Conservation (phyloP, 2,329 filamentous ascomycete genomes). For the Pestalotiopsis sp. region DNA sequence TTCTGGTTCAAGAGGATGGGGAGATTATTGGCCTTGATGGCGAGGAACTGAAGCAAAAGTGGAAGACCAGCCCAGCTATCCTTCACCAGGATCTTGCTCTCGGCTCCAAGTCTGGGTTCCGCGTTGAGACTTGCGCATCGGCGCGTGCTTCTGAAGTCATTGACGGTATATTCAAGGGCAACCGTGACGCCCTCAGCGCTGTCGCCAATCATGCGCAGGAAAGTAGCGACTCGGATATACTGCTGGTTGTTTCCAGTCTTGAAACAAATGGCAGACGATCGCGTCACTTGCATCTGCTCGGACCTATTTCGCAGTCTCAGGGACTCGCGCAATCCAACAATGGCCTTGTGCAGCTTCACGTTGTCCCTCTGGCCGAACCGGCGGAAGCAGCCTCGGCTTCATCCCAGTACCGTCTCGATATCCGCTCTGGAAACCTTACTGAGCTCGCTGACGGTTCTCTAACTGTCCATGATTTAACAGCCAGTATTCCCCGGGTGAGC, state of each 20-base stretch:
- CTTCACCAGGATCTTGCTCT: conserved; percentile 44
- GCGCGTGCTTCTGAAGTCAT: conserved; percentile 50
- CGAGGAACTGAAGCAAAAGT: conserved; percentile 52
- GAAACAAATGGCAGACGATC: conserved; percentile 26
- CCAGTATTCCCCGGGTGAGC: conserved; percentile 62
- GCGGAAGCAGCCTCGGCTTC: conserved; percentile 10
- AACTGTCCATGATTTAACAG: conserved; percentile 65
- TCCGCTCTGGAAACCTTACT: conserved; percentile 65
- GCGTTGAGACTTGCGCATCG: conserved; percentile 52
- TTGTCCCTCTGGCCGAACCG: conserved; percentile 24
- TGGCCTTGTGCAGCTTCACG: conserved; percentile 30
- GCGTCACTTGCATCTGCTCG: conserved; percentile 31
- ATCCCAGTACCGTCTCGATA: conserved; percentile 58
- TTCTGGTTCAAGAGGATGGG: conserved; percentile 63
- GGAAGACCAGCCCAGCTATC: conserved; percentile 45
- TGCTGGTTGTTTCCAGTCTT: conserved; percentile 52
- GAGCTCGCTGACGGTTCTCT: conserved; percentile 58
- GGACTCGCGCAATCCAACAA: conserved; percentile 16
- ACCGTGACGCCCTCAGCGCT: conserved; percentile 52
- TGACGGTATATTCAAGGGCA: conserved; percentile 58
- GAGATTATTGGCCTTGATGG: conserved; percentile 63
- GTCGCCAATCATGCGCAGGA: conserved; percentile 50
- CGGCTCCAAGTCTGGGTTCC: conserved; percentile 36
- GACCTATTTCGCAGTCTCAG: conserved; percentile 22
- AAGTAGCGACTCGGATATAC: conserved; percentile 51